These are phyloP conservation scores for Mortierella sp. DNA, from an alignment of 371 early-diverging fungal species.

Conservation along the genomic window DNA sequence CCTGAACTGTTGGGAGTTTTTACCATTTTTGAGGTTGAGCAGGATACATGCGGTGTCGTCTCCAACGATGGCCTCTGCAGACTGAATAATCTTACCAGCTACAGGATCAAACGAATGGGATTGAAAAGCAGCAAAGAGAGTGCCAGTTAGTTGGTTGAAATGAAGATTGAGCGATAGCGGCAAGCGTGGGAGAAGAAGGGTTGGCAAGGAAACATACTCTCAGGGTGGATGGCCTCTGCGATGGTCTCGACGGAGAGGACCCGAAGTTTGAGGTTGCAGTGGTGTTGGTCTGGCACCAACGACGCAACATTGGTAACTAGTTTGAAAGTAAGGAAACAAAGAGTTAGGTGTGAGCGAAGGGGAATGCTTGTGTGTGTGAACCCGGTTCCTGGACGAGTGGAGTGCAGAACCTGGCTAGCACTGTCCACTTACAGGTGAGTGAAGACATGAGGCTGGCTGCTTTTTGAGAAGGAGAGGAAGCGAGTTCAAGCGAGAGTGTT, in stretches of 20 bases:
- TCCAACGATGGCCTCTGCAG: slow-evolving; percentile 54
- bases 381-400: background rate
- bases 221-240: slow-evolving; percentile 50
- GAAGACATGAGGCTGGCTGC: background rate
- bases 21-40: slow-evolving; percentile 55
- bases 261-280: slow-evolving; percentile 50
- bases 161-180: background rate
- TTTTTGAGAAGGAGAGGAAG: background rate
- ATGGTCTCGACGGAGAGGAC: slow-evolving; percentile 55
- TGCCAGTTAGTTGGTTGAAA: background rate
- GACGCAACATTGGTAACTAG: slow-evolving; percentile 53
- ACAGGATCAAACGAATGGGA: background rate
- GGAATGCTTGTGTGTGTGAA: background rate
- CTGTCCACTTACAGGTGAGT: background rate
- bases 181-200: background rate
- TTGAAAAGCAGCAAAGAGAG: background rate
- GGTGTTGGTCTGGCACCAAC: slow-evolving; percentile 47
- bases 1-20: background rate
- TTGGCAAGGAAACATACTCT: slow-evolving; percentile 31
- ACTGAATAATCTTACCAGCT: slow-evolving; percentile 53
- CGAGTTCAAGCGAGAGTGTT: background rate
- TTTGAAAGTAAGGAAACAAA: background rate
- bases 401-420: background rate
- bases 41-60: slow-evolving; percentile 52
- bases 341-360: background rate